phyloP scores from a whole-genome alignment of 164 flowering plant species.

The Magnolia changhungtana region DNA sequence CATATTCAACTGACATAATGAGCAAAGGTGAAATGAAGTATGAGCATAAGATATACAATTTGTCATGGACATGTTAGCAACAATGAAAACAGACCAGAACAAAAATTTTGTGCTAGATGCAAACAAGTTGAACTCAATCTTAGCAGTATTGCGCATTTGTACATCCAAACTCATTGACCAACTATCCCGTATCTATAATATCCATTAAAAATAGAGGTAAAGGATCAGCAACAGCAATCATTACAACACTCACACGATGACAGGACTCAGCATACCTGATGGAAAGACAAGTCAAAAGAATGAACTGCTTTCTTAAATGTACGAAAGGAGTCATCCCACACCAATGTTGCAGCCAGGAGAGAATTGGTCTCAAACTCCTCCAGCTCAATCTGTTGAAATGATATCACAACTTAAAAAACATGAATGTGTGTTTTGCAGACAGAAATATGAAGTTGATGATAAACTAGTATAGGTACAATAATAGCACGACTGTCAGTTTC shows the following conservation, averaged over 20 bases:
- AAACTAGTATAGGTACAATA: too few relatives aligned
- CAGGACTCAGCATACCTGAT: slow-evolving; percentile 48
- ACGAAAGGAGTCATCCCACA: slow-evolving; percentile 60
- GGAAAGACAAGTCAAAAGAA: slow-evolving; percentile 45
- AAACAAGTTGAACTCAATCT: background rate
- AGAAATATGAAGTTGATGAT: too few relatives aligned
- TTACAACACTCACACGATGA: background rate
- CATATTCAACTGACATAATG: background rate
- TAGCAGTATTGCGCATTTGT: background rate
- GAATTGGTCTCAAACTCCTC: slow-evolving; percentile 53
- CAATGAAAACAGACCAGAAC: background rate
- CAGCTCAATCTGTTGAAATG: slow-evolving; percentile 67
- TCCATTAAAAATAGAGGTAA: background rate
- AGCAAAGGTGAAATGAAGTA: background rate
- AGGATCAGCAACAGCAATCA: background rate
- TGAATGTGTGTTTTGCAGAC: background rate
- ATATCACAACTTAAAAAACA: background rate
- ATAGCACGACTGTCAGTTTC: too few relatives aligned
- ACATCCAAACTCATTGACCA: background rate
- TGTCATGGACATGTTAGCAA: background rate
- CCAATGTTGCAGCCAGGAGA: slow-evolving; percentile 67
- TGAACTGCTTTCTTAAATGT: slow-evolving; percentile 52
- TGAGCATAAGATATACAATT: background rate
- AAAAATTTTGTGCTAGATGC: background rate
- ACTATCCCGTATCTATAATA: background rate